Percentiles rank a stretch among this genome's conserved stretches.
These are phyloP conservation scores for Sarcodon aspratus DNA, from an alignment of 768 basidiomycete genomes.

Conservation along the genomic window DNA sequence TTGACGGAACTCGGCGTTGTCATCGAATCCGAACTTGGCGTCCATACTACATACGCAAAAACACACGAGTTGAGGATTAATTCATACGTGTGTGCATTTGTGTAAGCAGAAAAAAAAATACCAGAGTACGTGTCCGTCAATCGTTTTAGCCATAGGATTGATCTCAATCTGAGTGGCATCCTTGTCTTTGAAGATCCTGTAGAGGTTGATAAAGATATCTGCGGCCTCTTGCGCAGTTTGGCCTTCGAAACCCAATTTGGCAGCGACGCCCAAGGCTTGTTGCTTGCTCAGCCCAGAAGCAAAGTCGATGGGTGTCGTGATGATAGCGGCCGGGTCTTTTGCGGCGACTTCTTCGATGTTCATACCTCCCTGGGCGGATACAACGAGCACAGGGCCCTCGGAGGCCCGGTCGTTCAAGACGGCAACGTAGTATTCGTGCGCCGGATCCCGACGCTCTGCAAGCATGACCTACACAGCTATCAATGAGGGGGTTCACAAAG, in stretches of 20 bases:
- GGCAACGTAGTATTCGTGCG: constrained; percentile 97
- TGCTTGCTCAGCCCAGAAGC: constrained; percentile 65
- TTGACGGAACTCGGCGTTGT: constrained; percentile 98
- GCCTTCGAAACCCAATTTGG: constrained; percentile 80
- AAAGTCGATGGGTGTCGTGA: constrained; percentile 87
- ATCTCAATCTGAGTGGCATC: constrained; percentile 99
- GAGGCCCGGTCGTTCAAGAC: constrained; percentile 89
- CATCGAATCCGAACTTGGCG: constrained; percentile 99
- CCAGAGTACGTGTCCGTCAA: constrained; percentile 90
- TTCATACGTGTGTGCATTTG: background rate
- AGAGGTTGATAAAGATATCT: constrained; percentile 86
- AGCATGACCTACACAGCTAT: constrained; percentile 75
- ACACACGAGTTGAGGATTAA: background rate
- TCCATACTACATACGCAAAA: constrained; percentile 98
- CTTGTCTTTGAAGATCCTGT: constrained; percentile 96
- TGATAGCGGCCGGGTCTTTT: constrained; percentile 88
- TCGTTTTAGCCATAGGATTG: constrained; percentile 91
- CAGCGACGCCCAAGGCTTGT: constrained; percentile 70
- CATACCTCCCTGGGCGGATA: constrained; percentile 95
- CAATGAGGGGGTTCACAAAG: background rate
- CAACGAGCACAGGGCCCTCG: constrained; percentile 86
- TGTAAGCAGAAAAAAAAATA: constrained; percentile 21
- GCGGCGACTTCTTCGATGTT: constrained; percentile 99
- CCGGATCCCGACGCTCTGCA: constrained; percentile 85
- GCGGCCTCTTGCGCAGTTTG: constrained; percentile 72